phyloP scores from a whole-genome alignment of 1,284 basidiomycete genomes.

The Schizopora paradoxa region DNA sequence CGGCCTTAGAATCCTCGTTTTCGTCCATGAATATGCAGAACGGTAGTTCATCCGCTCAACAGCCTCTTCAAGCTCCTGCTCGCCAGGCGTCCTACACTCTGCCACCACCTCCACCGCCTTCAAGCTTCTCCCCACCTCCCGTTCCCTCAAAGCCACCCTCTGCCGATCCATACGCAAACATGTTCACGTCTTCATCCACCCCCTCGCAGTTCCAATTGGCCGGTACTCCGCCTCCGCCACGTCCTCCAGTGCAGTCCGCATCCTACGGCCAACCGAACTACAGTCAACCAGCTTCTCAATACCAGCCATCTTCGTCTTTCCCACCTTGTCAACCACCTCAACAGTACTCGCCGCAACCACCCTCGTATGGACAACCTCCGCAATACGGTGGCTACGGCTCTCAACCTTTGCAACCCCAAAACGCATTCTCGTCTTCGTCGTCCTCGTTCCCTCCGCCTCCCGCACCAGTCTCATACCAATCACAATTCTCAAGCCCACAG shows the following conservation, averaged over 20 bases:
- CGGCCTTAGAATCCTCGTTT: constrained; percentile 43
- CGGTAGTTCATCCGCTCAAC: constrained; percentile 21
- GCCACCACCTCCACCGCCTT: constrained; percentile 28
- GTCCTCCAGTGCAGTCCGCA: constrained; percentile 15
- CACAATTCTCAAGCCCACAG: constrained; percentile 11
- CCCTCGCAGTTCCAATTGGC: constrained; percentile 8
- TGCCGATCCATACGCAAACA: constrained; percentile 20
- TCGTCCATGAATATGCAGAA: constrained; percentile 44
- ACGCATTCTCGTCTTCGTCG: constrained; percentile 8
- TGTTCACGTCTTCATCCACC: constrained; percentile 8
- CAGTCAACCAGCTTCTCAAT: constrained; percentile 18
- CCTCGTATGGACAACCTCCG: constrained; percentile 16
- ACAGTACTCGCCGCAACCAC: constrained; percentile 19
- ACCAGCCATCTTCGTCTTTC: constrained; percentile 19
- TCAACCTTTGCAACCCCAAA: constrained; percentile 3
- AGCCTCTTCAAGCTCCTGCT: constrained; percentile 18
- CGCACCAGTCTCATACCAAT: constrained; percentile 20
- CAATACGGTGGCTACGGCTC: constrained; percentile 18
- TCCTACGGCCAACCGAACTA: constrained; percentile 22
- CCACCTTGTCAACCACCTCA: constrained; percentile 22
- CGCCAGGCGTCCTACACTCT: constrained; percentile 22
- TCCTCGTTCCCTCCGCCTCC: constrained; percentile 9
- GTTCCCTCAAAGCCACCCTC: constrained; percentile 25
- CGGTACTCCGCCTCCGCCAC: background rate
- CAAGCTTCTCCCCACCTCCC: constrained; percentile 28